phyloP scores from a whole-genome alignment of 2,329 filamentous ascomycete species.

The Pseudogymnoascus sp. region DNA sequence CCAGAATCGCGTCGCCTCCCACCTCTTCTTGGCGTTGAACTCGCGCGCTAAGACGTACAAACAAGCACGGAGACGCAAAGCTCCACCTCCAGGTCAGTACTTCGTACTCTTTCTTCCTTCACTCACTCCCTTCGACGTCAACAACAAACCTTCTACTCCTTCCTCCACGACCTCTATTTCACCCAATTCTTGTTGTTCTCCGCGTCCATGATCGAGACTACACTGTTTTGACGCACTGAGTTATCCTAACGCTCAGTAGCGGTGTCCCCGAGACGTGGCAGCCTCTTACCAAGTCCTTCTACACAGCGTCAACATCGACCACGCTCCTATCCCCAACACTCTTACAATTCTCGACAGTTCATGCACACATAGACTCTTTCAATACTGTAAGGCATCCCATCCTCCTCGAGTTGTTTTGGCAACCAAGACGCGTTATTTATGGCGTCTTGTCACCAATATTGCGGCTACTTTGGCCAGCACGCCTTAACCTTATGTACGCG shows the following conservation, averaged over 20 bases:
- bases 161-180: conserved; percentile 21
- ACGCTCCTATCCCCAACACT: conserved; percentile 5
- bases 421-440: conserved; percentile 1
- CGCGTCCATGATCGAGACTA: conserved; percentile 9
- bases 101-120: conserved; percentile 18
- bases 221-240: conserved; percentile 3
- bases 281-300: conserved; percentile 9
- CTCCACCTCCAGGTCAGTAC: conserved; percentile 8
- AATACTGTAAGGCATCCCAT: conserved; percentile 9
- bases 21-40: conserved; percentile 4
- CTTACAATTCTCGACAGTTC: conserved; percentile 9
- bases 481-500: conserved; percentile 18
- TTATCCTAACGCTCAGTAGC: conserved; percentile 9
- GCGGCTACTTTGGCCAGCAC: neutral
- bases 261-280: conserved; percentile 4
- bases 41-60: conserved; percentile 7
- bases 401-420: conserved; percentile 1
- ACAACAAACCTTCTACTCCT: conserved; percentile 29
- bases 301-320: neutral
- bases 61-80: conserved; percentile 9
- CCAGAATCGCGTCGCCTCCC: conserved; percentile 1
- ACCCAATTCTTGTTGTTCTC: conserved; percentile 13
- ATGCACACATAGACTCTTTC: conserved; percentile 3
- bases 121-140: conserved; percentile 23
- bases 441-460: conserved; percentile 1